phyloP scores from a whole-genome alignment of 1,139 yeast species.

The Dujonia santamariae region DNA sequence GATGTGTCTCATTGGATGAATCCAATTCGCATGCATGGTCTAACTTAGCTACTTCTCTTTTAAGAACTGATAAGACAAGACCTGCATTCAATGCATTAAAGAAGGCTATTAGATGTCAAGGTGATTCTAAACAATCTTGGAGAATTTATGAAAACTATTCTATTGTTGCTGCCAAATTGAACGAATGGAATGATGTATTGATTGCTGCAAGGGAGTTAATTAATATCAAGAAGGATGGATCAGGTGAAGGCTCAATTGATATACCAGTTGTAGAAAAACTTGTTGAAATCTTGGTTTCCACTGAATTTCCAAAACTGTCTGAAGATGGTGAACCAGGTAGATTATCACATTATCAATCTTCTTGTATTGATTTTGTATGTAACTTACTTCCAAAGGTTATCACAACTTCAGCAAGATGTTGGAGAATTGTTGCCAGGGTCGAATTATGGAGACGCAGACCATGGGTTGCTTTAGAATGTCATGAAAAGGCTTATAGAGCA shows the following conservation, averaged over 20 bases:
- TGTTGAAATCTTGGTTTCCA: conserved; percentile 58
- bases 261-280: conserved; percentile 73
- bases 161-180: conserved; percentile 73
- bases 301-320: conserved; percentile 49
- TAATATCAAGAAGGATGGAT: conserved; percentile 46
- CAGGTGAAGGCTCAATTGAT: conserved; percentile 70
- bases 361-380: conserved; percentile 69
- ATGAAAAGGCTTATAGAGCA: conserved; percentile 85
- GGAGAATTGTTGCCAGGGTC: conserved; percentile 82
- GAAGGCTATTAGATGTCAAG: conserved; percentile 68
- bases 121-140: conserved; percentile 73
- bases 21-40: conserved; percentile 88
- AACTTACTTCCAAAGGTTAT: conserved; percentile 64
- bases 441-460: conserved; percentile 86
- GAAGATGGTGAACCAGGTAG: conserved; percentile 33
- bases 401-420: conserved; percentile 67
- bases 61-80: conserved; percentile 58
- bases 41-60: conserved; percentile 81
- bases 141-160: conserved; percentile 87
- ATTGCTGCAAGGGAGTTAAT: conserved; percentile 62
- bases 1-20: conserved; percentile 87
- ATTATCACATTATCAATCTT: conserved; percentile 57
- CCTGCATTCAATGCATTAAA: conserved; percentile 85
- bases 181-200: conserved; percentile 86
- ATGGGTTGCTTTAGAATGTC: conserved; percentile 83